Conservation (phyloP, 1,284 basidiomycete genomes). For the Cystobasidium slooffiae region DNA sequence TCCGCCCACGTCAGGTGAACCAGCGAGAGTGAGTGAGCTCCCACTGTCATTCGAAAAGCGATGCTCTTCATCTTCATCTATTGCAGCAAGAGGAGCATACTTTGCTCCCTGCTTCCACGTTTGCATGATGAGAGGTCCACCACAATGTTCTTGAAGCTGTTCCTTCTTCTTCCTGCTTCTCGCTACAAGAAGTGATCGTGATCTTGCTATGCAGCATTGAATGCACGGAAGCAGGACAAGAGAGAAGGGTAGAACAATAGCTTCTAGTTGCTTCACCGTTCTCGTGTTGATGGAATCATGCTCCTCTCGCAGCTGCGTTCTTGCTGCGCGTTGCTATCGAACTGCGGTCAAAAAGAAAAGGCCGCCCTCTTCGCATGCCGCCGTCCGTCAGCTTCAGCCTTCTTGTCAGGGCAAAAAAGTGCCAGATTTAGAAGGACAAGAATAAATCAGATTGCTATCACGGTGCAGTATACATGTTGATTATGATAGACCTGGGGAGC, state of each 20-base stretch:
- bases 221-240: no score
- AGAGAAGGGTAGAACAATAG: no score
- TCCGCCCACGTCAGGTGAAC: background rate
- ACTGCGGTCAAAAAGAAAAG: background rate
- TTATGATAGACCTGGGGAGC: no score
- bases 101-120: slow-evolving; percentile 8
- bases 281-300: no score
- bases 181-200: no score
- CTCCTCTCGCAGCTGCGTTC: no score
- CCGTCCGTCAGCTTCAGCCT: background rate
- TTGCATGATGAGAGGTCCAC: slow-evolving; percentile 1
- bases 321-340: no score
- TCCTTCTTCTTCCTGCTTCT: no score
- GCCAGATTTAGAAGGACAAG: slow-evolving; percentile 18
- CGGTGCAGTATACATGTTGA: no score
- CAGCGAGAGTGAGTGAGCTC: slow-evolving; percentile 11
- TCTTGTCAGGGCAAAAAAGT: background rate
- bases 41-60: slow-evolving; percentile 12
- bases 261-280: no score
- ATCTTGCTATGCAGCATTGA: no score
- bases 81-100: background rate
- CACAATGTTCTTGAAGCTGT: no score
- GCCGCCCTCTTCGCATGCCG: background rate
- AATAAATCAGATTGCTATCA: background rate
- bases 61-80: background rate